Percentiles rank a stretch among this genome's conserved stretches.
Evolutionary conservation across 345 rosid genomes (phyloP).

Genomic region (Diplotaxis tenuifolia): DNA sequence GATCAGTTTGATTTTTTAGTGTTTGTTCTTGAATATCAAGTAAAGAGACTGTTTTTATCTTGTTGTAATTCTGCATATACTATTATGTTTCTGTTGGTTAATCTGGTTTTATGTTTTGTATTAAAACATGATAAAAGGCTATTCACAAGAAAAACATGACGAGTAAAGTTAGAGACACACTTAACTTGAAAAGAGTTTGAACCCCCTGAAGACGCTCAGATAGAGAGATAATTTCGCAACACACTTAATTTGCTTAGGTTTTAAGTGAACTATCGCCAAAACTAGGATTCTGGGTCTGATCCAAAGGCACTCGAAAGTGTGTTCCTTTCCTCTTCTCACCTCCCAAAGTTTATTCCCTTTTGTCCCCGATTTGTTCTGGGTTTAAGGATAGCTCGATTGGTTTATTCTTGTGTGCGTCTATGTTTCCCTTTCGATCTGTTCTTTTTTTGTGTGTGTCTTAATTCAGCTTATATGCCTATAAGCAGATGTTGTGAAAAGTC

Average conservation of each 20-base stretch:
- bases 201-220: not conserved
- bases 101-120: not conserved
- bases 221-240: not conserved
- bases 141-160: slow-evolving; percentile 30
- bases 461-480: not conserved
- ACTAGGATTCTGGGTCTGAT: slow-evolving; percentile 9
- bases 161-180: not conserved
- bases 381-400: slow-evolving; percentile 2
- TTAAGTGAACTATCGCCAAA: not conserved
- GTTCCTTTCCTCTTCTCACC: not conserved
- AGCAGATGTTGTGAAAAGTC: too few species aligned
- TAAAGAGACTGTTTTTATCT: not conserved
- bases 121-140: not conserved
- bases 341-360: not conserved
- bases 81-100: not conserved
- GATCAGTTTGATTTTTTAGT: not conserved
- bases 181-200: slow-evolving; percentile 4
- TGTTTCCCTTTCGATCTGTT: slow-evolving; percentile 22
- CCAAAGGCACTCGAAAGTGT: not conserved
- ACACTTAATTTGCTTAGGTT: not conserved
- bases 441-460: not conserved
- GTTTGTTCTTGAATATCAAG: not conserved
- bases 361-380: not conserved
- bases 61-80: slow-evolving; percentile 1
- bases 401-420: slow-evolving; percentile 21